phyloP scores from a whole-genome alignment of 2,329 filamentous ascomycete genomes.

The Aspergillus carbonarius region DNA sequence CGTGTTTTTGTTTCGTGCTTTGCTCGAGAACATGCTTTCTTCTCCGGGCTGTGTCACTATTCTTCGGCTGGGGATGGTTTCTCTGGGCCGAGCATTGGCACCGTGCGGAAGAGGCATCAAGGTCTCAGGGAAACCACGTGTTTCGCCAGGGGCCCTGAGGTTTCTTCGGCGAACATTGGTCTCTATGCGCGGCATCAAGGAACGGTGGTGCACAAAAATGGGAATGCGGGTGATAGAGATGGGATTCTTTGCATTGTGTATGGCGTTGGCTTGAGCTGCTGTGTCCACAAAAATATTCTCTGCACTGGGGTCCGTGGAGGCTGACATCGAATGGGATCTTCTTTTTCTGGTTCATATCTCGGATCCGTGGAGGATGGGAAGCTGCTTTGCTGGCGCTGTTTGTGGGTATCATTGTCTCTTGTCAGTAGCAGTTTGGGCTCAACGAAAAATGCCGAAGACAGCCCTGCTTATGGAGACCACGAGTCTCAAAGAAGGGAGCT shows the following conservation, averaged over 20 bases:
- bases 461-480: slow-evolving; percentile 23
- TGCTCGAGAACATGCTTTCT: slow-evolving; percentile 25
- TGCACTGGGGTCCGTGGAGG: slow-evolving; percentile 34
- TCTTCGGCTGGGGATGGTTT: slow-evolving; percentile 13
- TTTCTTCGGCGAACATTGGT: slow-evolving; percentile 25
- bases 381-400: slow-evolving; percentile 36
- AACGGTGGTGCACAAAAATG: slow-evolving; percentile 20
- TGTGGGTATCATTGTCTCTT: slow-evolving; percentile 29
- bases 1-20: slow-evolving; percentile 24
- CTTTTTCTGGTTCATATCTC: slow-evolving; percentile 31
- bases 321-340: slow-evolving; percentile 29
- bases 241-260: slow-evolving; percentile 42
- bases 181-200: slow-evolving; percentile 21
- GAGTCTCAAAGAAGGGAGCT: slow-evolving; percentile 33
- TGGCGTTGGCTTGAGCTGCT: slow-evolving; percentile 44
- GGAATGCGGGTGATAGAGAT: slow-evolving; percentile 29
- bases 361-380: slow-evolving; percentile 38
- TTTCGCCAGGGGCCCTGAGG: not conserved
- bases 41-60: slow-evolving; percentile 25
- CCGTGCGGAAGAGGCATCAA: slow-evolving; percentile 12
- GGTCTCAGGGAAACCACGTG: not conserved
- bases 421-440: slow-evolving; percentile 24
- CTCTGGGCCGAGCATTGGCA: slow-evolving; percentile 6
- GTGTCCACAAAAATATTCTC: slow-evolving; percentile 33
- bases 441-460: slow-evolving; percentile 25